A percentile compares a stretch with the other conserved stretches of the same genome.
These are phyloP conservation scores for Areca catechu DNA, from an alignment of 176 grass and related monocot species.

Conservation along the genomic window DNA sequence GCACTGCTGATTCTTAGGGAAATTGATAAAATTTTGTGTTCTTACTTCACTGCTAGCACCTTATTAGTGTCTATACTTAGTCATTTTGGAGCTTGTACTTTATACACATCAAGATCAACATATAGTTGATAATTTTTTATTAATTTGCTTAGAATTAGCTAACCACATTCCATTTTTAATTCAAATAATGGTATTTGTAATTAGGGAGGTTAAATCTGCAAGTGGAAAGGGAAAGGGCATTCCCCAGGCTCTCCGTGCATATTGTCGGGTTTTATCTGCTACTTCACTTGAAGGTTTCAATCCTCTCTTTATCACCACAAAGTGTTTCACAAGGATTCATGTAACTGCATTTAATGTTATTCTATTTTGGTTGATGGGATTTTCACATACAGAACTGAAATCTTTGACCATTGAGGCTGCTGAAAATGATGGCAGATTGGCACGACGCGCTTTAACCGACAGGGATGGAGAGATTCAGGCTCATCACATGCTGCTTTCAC, in stretches of 20 bases:
- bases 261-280: slow-evolving; percentile 51
- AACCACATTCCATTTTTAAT: neutral
- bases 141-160: neutral
- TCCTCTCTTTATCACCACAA: neutral
- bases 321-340: neutral
- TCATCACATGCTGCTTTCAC: slow-evolving; percentile 44
- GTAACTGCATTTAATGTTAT: neutral
- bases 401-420: slow-evolving; percentile 42
- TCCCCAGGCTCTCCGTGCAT: slow-evolving; percentile 58
- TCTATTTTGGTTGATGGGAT: slow-evolving; percentile 16
- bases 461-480: slow-evolving; percentile 43
- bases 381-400: slow-evolving; percentile 38
- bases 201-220: slow-evolving; percentile 45
- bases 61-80: too few species aligned
- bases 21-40: too few species aligned
- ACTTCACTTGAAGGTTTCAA: slow-evolving; percentile 53
- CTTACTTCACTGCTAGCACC: too few species aligned
- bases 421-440: slow-evolving; percentile 65
- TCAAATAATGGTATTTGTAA: neutral
- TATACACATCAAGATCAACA: too few species aligned
- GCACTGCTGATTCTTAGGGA: too few species aligned
- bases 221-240: slow-evolving; percentile 41
- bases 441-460: slow-evolving; percentile 51
- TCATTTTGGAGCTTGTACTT: too few species aligned
- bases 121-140: too few species aligned